phyloP scores from a whole-genome alignment of 2,329 filamentous ascomycete genomes.

The Beauveria rudraprayagi region DNA sequence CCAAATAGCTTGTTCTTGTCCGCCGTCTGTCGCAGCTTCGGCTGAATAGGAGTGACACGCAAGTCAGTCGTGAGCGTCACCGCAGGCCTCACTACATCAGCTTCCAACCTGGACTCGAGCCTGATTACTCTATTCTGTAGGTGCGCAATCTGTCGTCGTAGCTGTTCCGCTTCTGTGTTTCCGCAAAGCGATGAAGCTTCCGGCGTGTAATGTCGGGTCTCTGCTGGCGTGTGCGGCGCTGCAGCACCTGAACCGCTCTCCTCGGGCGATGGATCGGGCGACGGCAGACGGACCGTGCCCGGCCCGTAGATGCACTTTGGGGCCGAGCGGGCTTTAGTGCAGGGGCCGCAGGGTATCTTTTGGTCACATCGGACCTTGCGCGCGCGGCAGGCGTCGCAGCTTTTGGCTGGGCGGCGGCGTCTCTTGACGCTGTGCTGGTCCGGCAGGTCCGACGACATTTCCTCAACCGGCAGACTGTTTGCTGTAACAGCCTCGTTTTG shows the following conservation, averaged over 20 bases:
- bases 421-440: neutral
- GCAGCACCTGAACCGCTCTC: neutral
- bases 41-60: neutral
- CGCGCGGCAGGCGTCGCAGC: slow-evolving; percentile 5
- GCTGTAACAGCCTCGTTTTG: too few species aligned
- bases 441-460: neutral
- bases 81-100: neutral
- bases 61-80: neutral
- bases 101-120: neutral
- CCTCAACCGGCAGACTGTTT: neutral
- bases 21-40: neutral
- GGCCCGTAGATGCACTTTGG: slow-evolving; percentile 4
- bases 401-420: slow-evolving; percentile 10
- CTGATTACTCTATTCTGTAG: neutral
- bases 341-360: slow-evolving; percentile 1
- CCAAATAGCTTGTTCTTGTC: slow-evolving; percentile 9
- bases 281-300: neutral
- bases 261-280: neutral
- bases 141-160: neutral
- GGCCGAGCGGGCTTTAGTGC: neutral
- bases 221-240: neutral
- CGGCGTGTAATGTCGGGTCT: neutral
- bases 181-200: neutral
- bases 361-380: slow-evolving; percentile 9
- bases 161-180: neutral